Evolutionary conservation across 345 rosid species (phyloP), one percentile per base, ranked within the genome.

Genomic region (Boechera stricta): DNA sequence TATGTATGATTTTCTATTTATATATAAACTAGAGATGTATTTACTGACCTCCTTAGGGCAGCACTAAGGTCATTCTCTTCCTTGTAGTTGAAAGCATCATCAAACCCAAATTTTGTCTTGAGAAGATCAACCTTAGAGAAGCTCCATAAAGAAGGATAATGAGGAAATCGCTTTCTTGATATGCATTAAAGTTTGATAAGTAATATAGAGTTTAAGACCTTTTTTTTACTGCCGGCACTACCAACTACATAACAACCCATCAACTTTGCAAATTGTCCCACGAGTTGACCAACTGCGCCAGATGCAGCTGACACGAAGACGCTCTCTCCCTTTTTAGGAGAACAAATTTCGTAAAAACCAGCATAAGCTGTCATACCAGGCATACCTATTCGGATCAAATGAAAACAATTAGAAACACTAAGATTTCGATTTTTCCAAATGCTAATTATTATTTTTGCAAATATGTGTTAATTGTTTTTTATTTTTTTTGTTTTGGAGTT

Each of bases 271-370:
- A 82, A 84, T 32, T 86, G 89, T 10, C 89, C 90, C 12, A 85
- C 89, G 62, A 87, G 86, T 85, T 90, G 89, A 54, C 92, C 95
- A 41, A 86, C 82, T 2, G 89, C 90, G 1, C 89, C 88, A 2
- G 92, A 85, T 45, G 92, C 88, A 0, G 91, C 87, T n/a, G 87
- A 88, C 10, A 87, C 71, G 44, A 74, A 90, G 55, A 90, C 89
- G 2, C 31, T 73, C 36, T 90, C 92, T 71, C 86, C 90, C 61
- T 77, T 59, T 64, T 83, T 87, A 41, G 90, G 96, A 32, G 74
- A 67, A 63, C 87, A 82, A 39, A 86, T 5, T 72, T 86, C 85
- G 63, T 74, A 79, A 63, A 88, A 84, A 1, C 92, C 91, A 12
- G 64, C 86, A 81, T 81, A 88, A 5, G 92, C 91, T 33, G 95